Evolutionary conservation across 2,329 filamentous ascomycete genomes (phyloP).

Genomic region (Cladosporium sp.): DNA sequence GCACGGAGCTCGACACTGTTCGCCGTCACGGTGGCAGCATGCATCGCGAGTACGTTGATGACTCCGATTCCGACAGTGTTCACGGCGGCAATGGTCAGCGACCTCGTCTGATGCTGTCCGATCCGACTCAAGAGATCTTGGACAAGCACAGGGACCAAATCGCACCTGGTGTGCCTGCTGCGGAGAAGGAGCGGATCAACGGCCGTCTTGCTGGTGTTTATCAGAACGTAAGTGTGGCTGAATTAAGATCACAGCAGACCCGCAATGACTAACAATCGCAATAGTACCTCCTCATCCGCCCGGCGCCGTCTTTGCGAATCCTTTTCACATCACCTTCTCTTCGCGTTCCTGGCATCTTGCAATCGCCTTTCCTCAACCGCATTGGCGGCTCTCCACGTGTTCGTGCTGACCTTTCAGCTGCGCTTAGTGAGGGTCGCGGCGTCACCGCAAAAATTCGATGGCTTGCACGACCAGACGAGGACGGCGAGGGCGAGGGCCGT

Average conservation of each 20-base stretch:
- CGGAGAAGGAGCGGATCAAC: constrained; percentile 28
- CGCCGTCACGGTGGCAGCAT: constrained; percentile 60
- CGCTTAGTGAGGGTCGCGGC: constrained; percentile 63
- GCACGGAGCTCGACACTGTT: constrained; percentile 61
- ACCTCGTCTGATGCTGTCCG: constrained; percentile 47
- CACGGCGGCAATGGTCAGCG: constrained; percentile 22
- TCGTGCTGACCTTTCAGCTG: constrained; percentile 52
- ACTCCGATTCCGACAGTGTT: constrained; percentile 41
- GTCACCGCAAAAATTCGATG: constrained; percentile 73
- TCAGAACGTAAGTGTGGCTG: constrained; percentile 47
- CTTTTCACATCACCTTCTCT: constrained; percentile 49
- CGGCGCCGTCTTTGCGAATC: constrained; percentile 45
- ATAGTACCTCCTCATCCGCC: constrained; percentile 47
- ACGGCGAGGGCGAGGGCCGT: constrained; percentile 51
- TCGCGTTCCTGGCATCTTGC: constrained; percentile 46
- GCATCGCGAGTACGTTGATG: constrained; percentile 51
- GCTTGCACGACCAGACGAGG: constrained; percentile 48
- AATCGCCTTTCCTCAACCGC: constrained; percentile 46
- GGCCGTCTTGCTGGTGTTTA: constrained; percentile 51
- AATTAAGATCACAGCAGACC: not conserved
- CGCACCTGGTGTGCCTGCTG: constrained; percentile 16
- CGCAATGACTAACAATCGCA: constrained; percentile 4
- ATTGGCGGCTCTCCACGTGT: constrained; percentile 50
- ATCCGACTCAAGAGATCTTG: constrained; percentile 36
- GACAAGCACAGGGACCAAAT: constrained; percentile 20